Conservation (phyloP, 305 asterid species). For the Fraxinus angustifolia region DNA sequence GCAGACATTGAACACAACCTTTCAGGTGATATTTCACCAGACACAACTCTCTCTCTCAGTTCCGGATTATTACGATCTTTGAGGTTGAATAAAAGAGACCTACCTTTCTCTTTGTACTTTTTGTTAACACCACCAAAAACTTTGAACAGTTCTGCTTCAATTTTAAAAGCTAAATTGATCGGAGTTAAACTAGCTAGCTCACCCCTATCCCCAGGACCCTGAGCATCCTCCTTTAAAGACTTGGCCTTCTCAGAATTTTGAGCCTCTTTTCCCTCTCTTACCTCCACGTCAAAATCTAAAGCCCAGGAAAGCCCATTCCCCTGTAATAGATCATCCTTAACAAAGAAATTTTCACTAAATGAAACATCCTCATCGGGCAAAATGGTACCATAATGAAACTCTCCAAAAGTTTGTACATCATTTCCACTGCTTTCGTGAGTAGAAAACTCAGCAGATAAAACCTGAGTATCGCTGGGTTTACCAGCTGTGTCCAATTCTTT, state of each 20-base stretch:
- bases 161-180: slow-evolving; percentile 51
- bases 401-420: slow-evolving; percentile 43
- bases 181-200: slow-evolving; percentile 41
- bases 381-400: slow-evolving; percentile 42
- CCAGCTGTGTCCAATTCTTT: slow-evolving; percentile 29
- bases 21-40: slow-evolving; percentile 81
- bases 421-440: slow-evolving; percentile 34
- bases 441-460: slow-evolving; percentile 36
- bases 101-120: slow-evolving; percentile 92
- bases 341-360: slow-evolving; percentile 70
- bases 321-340: slow-evolving; percentile 90
- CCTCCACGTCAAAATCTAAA: slow-evolving; percentile 62
- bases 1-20: slow-evolving; percentile 91
- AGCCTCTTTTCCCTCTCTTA: slow-evolving; percentile 45
- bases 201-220: slow-evolving; percentile 14
- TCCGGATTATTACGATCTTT: slow-evolving; percentile 94
- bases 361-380: slow-evolving; percentile 69
- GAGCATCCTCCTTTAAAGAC: slow-evolving; percentile 35
- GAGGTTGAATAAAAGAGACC: slow-evolving; percentile 63
- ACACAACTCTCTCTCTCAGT: slow-evolving; percentile 79
- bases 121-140: slow-evolving; percentile 87
- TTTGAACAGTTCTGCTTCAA: slow-evolving; percentile 78
- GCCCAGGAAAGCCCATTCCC: slow-evolving; percentile 99
- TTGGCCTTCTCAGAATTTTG: slow-evolving; percentile 36
- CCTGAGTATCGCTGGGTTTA: slow-evolving; percentile 34